A percentile compares a stretch with the other conserved stretches of the same genome.
Conservation (phyloP, 2,329 filamentous ascomycete species). For the Cladophialophora exuberans region DNA sequence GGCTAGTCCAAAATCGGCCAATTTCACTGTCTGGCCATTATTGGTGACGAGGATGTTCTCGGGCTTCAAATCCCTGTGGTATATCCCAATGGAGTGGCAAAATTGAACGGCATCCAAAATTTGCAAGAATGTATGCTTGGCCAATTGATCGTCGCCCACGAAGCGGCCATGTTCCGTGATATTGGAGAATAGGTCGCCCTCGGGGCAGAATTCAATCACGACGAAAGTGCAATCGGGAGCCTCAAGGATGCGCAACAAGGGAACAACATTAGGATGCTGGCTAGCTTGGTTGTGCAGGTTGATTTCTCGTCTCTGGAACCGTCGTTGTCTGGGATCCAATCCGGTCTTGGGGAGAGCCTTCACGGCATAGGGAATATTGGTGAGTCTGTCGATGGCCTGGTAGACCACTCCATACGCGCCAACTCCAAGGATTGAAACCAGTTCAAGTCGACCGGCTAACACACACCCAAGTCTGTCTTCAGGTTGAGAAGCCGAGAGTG, state of each 20-base stretch:
- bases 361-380: slow-evolving; percentile 83
- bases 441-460: slow-evolving; percentile 78
- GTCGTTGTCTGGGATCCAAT: slow-evolving; percentile 81
- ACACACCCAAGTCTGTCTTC: slow-evolving; percentile 86
- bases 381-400: slow-evolving; percentile 81
- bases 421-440: slow-evolving; percentile 84
- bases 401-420: slow-evolving; percentile 98
- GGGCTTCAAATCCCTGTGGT: slow-evolving; percentile 96
- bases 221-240: slow-evolving; percentile 92
- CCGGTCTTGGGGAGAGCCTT: slow-evolving; percentile 96
- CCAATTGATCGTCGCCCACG: slow-evolving; percentile 86
- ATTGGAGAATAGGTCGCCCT: slow-evolving; percentile 95
- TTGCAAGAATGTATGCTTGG: slow-evolving; percentile 87
- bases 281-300: slow-evolving; percentile 87
- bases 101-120: slow-evolving; percentile 95
- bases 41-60: slow-evolving; percentile 96
- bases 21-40: slow-evolving; percentile 84
- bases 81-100: slow-evolving; percentile 91
- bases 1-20: slow-evolving; percentile 96
- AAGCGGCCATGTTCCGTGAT: slow-evolving; percentile 96
- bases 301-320: slow-evolving; percentile 93
- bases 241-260: slow-evolving; percentile 91
- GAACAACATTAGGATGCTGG: slow-evolving; percentile 89
- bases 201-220: slow-evolving; percentile 93
- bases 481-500: slow-evolving; percentile 61